These are phyloP conservation scores for Boletus edulis DNA, from an alignment of 768 basidiomycete genomes.

Conservation along the genomic window DNA sequence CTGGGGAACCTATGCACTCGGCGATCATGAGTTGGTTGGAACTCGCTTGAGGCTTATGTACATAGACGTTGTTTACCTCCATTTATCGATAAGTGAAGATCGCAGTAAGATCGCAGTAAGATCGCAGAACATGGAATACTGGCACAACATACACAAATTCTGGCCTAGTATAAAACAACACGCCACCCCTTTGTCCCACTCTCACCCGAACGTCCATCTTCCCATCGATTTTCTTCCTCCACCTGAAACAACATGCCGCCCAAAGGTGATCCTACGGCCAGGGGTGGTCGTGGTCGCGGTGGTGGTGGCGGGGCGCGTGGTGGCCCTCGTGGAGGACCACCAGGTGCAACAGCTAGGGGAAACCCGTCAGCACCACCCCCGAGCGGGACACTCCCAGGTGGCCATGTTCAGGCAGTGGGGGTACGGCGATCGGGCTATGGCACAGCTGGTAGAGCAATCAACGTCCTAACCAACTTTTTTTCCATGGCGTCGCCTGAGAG, in stretches of 20 bases:
- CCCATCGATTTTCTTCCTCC: neutral
- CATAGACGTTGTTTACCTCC: neutral
- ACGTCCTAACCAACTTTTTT: slow-evolving; percentile 61
- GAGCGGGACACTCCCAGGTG: slow-evolving; percentile 29
- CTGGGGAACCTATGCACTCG: slow-evolving; percentile 49
- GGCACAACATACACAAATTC: slow-evolving; percentile 30
- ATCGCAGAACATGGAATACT: neutral
- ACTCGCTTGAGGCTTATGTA: slow-evolving; percentile 18
- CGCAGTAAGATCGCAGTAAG: neutral
- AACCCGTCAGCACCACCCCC: slow-evolving; percentile 30
- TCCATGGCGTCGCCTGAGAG: slow-evolving; percentile 54
- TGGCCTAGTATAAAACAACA: slow-evolving; percentile 20
- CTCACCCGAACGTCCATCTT: slow-evolving; percentile 20
- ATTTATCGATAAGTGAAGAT: slow-evolving; percentile 22
- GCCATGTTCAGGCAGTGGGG: slow-evolving; percentile 53
- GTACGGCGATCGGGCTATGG: slow-evolving; percentile 70
- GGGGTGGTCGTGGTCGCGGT: slow-evolving; percentile 26
- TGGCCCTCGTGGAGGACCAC: slow-evolving; percentile 29
- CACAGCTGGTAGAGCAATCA: slow-evolving; percentile 45
- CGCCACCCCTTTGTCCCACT: slow-evolving; percentile 3
- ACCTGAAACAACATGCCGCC: slow-evolving; percentile 38
- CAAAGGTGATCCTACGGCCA: slow-evolving; percentile 22
- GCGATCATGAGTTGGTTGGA: slow-evolving; percentile 65
- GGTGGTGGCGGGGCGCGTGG: slow-evolving; percentile 27
- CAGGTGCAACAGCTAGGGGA: slow-evolving; percentile 16